A percentile compares a stretch with the other conserved stretches of the same genome.
Evolutionary conservation across 2,329 filamentous ascomycete genomes (phyloP).

Genomic region (Aspergillus sp.): DNA sequence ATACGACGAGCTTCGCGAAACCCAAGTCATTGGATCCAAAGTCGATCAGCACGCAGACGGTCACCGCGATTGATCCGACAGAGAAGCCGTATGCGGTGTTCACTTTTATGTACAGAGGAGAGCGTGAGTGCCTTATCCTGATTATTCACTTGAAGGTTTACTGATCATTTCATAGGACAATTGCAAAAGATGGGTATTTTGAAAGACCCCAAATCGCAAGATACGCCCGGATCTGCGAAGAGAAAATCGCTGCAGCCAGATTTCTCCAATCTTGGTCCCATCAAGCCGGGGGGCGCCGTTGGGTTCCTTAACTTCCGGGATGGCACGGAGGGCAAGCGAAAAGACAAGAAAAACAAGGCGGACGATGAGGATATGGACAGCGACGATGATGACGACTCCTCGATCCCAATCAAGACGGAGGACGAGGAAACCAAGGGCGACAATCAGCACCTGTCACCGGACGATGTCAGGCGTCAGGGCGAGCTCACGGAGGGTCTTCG

Average conservation of each 20-base stretch:
- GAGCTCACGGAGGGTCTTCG: conserved; percentile 56
- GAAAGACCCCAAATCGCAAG: conserved; percentile 52
- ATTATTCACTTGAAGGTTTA: conserved; percentile 1
- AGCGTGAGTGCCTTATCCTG: conserved; percentile 56
- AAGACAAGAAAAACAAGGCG: conserved; percentile 54
- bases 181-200: conserved; percentile 93
- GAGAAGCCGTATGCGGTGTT: conserved; percentile 95
- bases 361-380: conserved; percentile 62
- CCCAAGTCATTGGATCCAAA: conserved; percentile 93
- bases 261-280: conserved; percentile 71
- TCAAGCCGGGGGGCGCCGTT: conserved; percentile 79
- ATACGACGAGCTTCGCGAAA: conserved; percentile 96
- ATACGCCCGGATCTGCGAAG: conserved; percentile 56
- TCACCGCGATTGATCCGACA: conserved; percentile 93
- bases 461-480: conserved; percentile 51
- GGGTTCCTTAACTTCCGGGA: conserved; percentile 87
- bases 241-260: conserved; percentile 75
- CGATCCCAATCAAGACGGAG: conserved; percentile 56
- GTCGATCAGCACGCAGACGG: conserved; percentile 95
- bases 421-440: conserved; percentile 43
- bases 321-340: conserved; percentile 42
- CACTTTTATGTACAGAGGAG: conserved; percentile 94
- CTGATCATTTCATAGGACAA: conserved; percentile 54
- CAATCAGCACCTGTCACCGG: conserved; percentile 45
- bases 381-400: conserved; percentile 60